Conservation (phyloP, 1,284 basidiomycete genomes). For the Trametes polyzona region DNA sequence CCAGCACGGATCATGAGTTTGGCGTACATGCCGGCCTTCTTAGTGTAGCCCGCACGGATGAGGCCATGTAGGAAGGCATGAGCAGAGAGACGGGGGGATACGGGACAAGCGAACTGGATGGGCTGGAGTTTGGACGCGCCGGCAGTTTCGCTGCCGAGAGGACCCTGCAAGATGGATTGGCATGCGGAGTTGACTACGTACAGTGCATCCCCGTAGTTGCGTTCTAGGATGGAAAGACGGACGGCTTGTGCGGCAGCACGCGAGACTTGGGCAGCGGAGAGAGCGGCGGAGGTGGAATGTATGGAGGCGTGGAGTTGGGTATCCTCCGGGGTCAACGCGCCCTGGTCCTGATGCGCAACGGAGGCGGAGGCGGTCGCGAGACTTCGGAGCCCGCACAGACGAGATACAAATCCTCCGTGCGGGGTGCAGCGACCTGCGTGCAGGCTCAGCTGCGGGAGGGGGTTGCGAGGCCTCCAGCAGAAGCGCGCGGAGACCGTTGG, state of each 20-base stretch:
- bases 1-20: constrained; percentile 56
- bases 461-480: background rate
- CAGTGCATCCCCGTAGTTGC: constrained; percentile 54
- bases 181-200: constrained; percentile 62
- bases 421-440: background rate
- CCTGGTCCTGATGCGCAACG: background rate
- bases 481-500: background rate
- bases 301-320: background rate
- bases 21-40: constrained; percentile 54
- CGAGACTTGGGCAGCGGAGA: constrained; percentile 50
- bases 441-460: constrained; percentile 8
- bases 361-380: background rate
- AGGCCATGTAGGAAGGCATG: constrained; percentile 69
- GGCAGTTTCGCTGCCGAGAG: constrained; percentile 4
- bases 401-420: background rate
- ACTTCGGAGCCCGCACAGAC: background rate
- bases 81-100: constrained; percentile 60
- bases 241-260: constrained; percentile 58
- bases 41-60: constrained; percentile 50
- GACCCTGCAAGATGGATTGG: constrained; percentile 39
- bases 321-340: background rate
- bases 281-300: constrained; percentile 12
- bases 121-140: constrained; percentile 33
- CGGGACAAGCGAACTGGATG: constrained; percentile 50
- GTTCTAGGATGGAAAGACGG: constrained; percentile 46